A percentile compares a stretch with the other conserved stretches of the same genome.
phyloP scores from a whole-genome alignment of 331 rosid genomes.

The Quercus phellos region DNA sequence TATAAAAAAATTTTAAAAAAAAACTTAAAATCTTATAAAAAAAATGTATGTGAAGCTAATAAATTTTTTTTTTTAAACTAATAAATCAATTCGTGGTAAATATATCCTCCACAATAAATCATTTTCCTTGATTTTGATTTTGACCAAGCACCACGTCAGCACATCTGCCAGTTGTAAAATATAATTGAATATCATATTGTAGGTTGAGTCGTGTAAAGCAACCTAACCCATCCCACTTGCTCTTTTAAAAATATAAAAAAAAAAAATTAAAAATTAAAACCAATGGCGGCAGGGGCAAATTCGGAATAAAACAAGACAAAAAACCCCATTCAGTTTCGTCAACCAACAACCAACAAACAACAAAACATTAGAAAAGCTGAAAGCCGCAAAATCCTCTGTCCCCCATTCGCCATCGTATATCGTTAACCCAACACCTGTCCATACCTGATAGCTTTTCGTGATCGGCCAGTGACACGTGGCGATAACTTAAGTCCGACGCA shows the following conservation, averaged over 20 bases:
- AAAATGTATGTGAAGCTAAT: too few species aligned
- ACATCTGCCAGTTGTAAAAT: neutral
- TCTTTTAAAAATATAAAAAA: too few species aligned
- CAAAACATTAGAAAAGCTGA: neutral
- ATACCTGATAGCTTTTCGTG: slow-evolving; percentile 8
- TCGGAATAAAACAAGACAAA: neutral
- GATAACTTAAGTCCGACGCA: neutral
- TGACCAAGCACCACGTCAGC: neutral
- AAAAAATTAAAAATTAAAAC: neutral
- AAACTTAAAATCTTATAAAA: too few species aligned
- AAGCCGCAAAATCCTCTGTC: neutral
- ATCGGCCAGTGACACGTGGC: slow-evolving; percentile 31
- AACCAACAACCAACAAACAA: neutral
- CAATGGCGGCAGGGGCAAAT: neutral
- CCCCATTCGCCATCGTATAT: slow-evolving; percentile 6
- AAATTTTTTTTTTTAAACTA: neutral
- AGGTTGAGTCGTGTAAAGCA: slow-evolving; percentile 9
- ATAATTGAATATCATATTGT: slow-evolving; percentile 8
- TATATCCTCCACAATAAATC: neutral
- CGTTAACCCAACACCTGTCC: slow-evolving; percentile 1
- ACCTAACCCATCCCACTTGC: slow-evolving; percentile 4
- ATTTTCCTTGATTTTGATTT: too few species aligned
- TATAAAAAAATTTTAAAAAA: too few species aligned
- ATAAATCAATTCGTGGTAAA: neutral
- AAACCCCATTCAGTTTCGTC: neutral